These are phyloP conservation scores for slime mould (Dictyostelium discoideum) DNA, from an alignment of 78 protist species.

Conservation along the genomic window dicty_2.7 NC_007090.3:68501-69000, in stretches of 20 bases:
- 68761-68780: constrained; percentile 29
- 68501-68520: constrained; percentile 32
- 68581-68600: constrained; percentile 35
- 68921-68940: background rate
- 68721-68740: background rate
- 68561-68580: background rate
- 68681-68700: constrained; percentile 21
- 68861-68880: background rate
- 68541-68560: constrained; percentile 2
- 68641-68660: background rate
- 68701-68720: constrained; percentile 33
- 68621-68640: background rate
- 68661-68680: background rate
- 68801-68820: constrained; percentile 42
- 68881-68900: background rate
- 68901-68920: background rate
- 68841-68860: constrained; percentile 56
- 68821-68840: constrained; percentile 39
- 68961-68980: constrained; percentile 7
- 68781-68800: constrained; percentile 15
- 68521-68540: constrained; percentile 18
- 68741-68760: background rate
- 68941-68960: background rate
- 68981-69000: constrained; percentile 29
- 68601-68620: constrained; percentile 22